Conservation (phyloP, 2,329 filamentous ascomycete species). For the Epichloe brachyelytri region DNA sequence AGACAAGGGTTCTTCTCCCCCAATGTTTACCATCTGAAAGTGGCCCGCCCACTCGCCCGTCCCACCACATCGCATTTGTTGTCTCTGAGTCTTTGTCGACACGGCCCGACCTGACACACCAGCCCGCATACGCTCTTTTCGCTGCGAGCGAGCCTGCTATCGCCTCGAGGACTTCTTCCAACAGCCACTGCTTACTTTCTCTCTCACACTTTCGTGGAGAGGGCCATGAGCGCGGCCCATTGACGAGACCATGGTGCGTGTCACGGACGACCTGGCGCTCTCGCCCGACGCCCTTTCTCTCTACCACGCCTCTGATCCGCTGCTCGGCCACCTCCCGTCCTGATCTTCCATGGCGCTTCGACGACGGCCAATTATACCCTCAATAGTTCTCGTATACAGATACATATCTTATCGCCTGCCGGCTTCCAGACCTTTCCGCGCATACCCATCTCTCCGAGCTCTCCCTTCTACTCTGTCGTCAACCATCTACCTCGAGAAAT, state of each 20-base stretch:
- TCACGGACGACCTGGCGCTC: slow-evolving; percentile 65
- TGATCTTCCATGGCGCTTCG: slow-evolving; percentile 86
- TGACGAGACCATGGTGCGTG: slow-evolving; percentile 60
- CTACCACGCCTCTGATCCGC: slow-evolving; percentile 77
- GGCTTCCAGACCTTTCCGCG: slow-evolving; percentile 84
- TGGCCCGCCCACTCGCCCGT: slow-evolving; percentile 5
- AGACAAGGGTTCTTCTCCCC: background rate
- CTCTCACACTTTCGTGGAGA: background rate
- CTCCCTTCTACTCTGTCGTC: slow-evolving; percentile 81
- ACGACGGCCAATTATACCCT: slow-evolving; percentile 76
- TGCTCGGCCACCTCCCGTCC: slow-evolving; percentile 67
- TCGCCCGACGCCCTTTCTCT: slow-evolving; percentile 72
- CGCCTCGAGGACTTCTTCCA: background rate
- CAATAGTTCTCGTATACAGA: slow-evolving; percentile 86
- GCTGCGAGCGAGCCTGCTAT: background rate
- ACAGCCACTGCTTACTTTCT: background rate
- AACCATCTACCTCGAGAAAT: slow-evolving; percentile 82
- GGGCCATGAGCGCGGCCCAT: slow-evolving; percentile 13
- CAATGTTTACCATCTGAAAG: slow-evolving; percentile 1
- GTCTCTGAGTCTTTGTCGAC: slow-evolving; percentile 1
- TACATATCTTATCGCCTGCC: slow-evolving; percentile 81
- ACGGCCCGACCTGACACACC: background rate
- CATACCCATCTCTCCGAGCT: slow-evolving; percentile 85
- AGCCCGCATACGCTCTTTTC: background rate
- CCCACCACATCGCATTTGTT: slow-evolving; percentile 1